Base-by-base conservation (phyloP, 2,329 filamentous ascomycete species). In the Lasiodiplodia sp. region DNA sequence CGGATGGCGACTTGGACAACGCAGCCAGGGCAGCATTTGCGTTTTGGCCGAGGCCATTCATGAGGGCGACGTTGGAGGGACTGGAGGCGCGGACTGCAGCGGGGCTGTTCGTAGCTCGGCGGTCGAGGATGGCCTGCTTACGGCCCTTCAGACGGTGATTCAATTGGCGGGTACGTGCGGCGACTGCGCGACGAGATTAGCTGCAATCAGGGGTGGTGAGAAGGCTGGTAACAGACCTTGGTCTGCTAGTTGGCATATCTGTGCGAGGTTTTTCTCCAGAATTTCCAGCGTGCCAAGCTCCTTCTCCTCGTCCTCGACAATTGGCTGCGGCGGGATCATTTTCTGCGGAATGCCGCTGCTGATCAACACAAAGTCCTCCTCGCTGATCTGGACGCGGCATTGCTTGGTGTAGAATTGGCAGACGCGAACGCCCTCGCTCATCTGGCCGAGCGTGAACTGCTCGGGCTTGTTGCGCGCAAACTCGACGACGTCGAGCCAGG, bases 311-410 rank as follows among this genome's bases (percentile, higher is more conserved):
- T 97, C 93, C 76, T 96, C 93, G 69, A 92, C 88, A 60, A 96
- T 90, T 0, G 93, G 92, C 71, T 94, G 89, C 16, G 91, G 90
- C 2, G 93, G 91, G 21, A 94, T 93, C 79, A 94, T 87, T 76
- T 93, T 90, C 78, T 96, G 92, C 12, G 94, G 88, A 72, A 92
- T 92, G 34, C 93, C 93, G 49, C 92, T 94, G 67, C 90, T 89
- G 72, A 97, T 94, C 72, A 97, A 83, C 52, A 94, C 87, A 85
- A 91, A 97, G 77, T 97, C 93, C 77, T 96, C 93, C 78, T 96
- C 93, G 21, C 89, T 90, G 70, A 97, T 95, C 81, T 97, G 92
- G 10, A 96, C 91, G 58, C 92, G 88, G 72, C 90, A 87, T 70
- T 94, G 92, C 76, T 94, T 94, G 71, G 93, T 90, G 75, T 90